phyloP scores from a whole-genome alignment of 2,329 filamentous ascomycete genomes.

The Paracoccidioides brasiliensis region DNA sequence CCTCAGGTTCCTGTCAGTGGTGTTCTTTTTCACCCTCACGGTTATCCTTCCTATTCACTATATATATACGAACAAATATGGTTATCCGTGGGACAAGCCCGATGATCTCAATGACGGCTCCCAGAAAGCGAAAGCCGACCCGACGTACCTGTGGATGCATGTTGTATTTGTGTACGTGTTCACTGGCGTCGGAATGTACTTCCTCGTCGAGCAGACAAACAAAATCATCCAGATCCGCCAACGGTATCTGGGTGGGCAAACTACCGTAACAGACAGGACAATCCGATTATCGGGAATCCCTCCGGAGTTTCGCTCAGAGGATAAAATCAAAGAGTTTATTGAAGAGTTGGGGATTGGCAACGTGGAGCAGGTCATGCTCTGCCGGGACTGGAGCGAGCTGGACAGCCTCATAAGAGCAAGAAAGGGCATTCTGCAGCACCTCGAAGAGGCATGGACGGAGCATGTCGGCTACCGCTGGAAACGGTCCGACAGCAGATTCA shows the following conservation, averaged over 20 bases:
- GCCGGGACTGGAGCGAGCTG: constrained; percentile 71
- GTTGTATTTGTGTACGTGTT: constrained; percentile 92
- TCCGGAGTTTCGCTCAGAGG: constrained; percentile 60
- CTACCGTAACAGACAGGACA: constrained; percentile 89
- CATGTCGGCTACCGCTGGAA: constrained; percentile 49
- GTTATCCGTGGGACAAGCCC: constrained; percentile 23
- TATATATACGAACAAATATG: constrained; percentile 41
- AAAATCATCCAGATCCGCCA: constrained; percentile 77
- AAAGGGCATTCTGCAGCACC: constrained; percentile 49
- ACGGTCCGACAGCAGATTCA: constrained; percentile 28
- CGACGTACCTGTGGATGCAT: constrained; percentile 75
- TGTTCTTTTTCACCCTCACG: constrained; percentile 66
- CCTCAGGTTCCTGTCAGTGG: constrained; percentile 64
- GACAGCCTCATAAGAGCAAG: constrained; percentile 62
- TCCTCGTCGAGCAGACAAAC: constrained; percentile 70
- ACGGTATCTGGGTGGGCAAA: constrained; percentile 82
- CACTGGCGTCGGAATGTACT: constrained; percentile 64
- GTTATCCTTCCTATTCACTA: constrained; percentile 80
- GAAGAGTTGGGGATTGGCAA: constrained; percentile 80
- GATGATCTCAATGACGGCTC: constrained; percentile 14
- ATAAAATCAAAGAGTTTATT: constrained; percentile 71
- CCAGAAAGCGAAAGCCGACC: constrained; percentile 23
- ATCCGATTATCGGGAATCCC: constrained; percentile 87
- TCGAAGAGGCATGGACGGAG: constrained; percentile 75
- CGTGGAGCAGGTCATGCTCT: constrained; percentile 77